These are phyloP conservation scores for Silene conica DNA, from an alignment of 148 eudicot genomes.

Conservation along the genomic window DNA sequence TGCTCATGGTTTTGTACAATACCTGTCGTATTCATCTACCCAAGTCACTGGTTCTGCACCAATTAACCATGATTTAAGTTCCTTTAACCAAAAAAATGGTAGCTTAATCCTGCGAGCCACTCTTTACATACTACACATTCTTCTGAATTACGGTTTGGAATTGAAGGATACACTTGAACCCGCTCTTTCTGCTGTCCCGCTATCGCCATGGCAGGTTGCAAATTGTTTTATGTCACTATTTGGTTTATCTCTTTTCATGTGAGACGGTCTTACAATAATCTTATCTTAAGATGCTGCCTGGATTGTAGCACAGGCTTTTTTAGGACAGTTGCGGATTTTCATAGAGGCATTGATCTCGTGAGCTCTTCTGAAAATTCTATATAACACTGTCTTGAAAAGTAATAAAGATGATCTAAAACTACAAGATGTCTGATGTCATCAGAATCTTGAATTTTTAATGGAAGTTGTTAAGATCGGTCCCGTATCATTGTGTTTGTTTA, in stretches of 20 bases:
- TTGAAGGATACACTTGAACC: conserved; percentile 79
- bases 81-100: conserved; percentile 41
- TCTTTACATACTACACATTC: conserved; percentile 75
- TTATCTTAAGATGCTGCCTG: conserved; percentile 6
- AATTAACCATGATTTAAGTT: conserved; percentile 34
- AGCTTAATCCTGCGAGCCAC: conserved; percentile 76
- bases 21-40: conserved; percentile 68
- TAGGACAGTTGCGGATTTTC: background rate
- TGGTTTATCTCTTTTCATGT: background rate
- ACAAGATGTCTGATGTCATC: background rate
- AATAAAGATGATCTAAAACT: background rate
- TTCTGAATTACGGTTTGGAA: conserved; percentile 88
- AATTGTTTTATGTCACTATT: conserved; percentile 5
- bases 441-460: background rate
- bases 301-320: conserved; percentile 1
- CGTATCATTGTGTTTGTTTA: conserved; percentile 10
- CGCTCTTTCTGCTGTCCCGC: conserved; percentile 70
- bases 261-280: conserved; percentile 3
- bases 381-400: background rate
- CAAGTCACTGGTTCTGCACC: conserved; percentile 38
- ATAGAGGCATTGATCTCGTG: background rate
- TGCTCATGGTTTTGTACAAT: conserved; percentile 71
- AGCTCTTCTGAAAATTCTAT: background rate
- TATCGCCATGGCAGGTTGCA: conserved; percentile 96
- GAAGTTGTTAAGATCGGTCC: conserved; percentile 8